These are phyloP conservation scores for Coniella lustricola DNA, from an alignment of 2,329 filamentous ascomycete genomes.

Conservation along the genomic window DNA sequence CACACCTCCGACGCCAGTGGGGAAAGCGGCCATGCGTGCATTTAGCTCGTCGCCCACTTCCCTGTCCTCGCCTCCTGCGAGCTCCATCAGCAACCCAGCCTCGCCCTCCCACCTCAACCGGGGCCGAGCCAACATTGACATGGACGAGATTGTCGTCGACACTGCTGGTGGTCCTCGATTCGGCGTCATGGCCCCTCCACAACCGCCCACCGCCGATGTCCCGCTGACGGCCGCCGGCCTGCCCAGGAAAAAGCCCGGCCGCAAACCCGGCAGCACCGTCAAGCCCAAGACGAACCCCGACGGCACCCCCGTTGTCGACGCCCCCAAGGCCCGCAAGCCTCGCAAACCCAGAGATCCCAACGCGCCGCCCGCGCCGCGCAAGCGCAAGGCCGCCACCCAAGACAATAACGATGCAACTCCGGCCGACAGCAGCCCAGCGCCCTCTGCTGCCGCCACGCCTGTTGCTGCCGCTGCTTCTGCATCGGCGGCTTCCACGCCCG, in stretches of 20 bases:
- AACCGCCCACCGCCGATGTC: conserved; percentile 31
- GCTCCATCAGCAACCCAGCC: conserved; percentile 41
- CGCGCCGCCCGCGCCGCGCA: conserved; percentile 45
- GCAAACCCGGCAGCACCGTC: conserved; percentile 53
- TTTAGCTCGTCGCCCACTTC: conserved; percentile 42
- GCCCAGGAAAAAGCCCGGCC: conserved; percentile 57
- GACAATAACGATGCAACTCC: conserved; percentile 23
- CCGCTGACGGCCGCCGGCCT: conserved; percentile 51
- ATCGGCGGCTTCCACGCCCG: conserved; percentile 4
- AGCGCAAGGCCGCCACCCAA: conserved; percentile 41
- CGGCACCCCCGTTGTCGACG: conserved; percentile 31
- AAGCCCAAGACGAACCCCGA: conserved; percentile 36
- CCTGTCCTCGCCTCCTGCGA: conserved; percentile 46
- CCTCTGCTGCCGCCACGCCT: neutral
- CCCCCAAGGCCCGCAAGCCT: conserved; percentile 43
- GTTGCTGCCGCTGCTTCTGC: neutral
- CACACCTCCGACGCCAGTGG: conserved; percentile 13
- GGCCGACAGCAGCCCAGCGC: conserved; percentile 9
- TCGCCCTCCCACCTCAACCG: conserved; percentile 35
- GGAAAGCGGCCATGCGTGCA: conserved; percentile 30
- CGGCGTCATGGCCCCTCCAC: conserved; percentile 22
- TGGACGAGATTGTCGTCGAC: conserved; percentile 45
- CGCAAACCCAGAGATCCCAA: conserved; percentile 55
- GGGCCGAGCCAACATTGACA: conserved; percentile 31
- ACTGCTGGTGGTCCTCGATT: conserved; percentile 29